These are phyloP conservation scores for Aotearoamyces nothofagi DNA, from an alignment of 2,329 filamentous ascomycete genomes.

Conservation along the genomic window DNA sequence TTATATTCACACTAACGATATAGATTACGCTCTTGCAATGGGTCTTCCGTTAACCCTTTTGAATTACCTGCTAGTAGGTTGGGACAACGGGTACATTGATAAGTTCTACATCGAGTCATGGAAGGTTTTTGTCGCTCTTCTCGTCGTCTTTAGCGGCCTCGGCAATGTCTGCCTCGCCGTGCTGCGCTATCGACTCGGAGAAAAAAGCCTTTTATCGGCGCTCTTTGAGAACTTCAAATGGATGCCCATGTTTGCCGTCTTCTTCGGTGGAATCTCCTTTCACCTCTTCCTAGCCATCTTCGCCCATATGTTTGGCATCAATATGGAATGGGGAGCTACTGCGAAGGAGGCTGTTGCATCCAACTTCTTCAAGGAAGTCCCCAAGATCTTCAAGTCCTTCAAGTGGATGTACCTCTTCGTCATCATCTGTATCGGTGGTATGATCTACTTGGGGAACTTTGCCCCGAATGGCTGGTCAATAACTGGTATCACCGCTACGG, in stretches of 20 bases:
- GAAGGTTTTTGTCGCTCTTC: slow-evolving; percentile 44
- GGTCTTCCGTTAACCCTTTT: slow-evolving; percentile 49
- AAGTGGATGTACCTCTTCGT: slow-evolving; percentile 28
- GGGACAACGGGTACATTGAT: slow-evolving; percentile 52
- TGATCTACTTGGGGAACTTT: slow-evolving; percentile 13
- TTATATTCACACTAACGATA: too few species aligned
- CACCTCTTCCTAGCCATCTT: slow-evolving; percentile 26
- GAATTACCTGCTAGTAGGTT: slow-evolving; percentile 60
- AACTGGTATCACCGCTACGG: slow-evolving; percentile 40
- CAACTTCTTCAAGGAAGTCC: slow-evolving; percentile 40
- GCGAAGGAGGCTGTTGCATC: slow-evolving; percentile 39
- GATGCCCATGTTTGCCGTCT: slow-evolving; percentile 25
- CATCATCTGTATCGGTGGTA: slow-evolving; percentile 10
- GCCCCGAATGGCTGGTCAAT: slow-evolving; percentile 34
- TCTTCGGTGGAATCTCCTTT: slow-evolving; percentile 27
- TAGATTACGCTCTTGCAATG: slow-evolving; percentile 47
- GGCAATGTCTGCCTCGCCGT: slow-evolving; percentile 32
- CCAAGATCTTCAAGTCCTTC: slow-evolving; percentile 38
- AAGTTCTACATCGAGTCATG: slow-evolving; percentile 55
- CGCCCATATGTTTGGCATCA: slow-evolving; percentile 26
- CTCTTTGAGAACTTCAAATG: slow-evolving; percentile 41
- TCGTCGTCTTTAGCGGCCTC: slow-evolving; percentile 48
- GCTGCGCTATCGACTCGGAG: slow-evolving; percentile 43
- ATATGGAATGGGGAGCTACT: slow-evolving; percentile 37
- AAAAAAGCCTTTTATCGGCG: slow-evolving; percentile 31